Evolutionary conservation across 208 protist genomes (phyloP).

Genomic region (Leishmania lainsoni): DNA sequence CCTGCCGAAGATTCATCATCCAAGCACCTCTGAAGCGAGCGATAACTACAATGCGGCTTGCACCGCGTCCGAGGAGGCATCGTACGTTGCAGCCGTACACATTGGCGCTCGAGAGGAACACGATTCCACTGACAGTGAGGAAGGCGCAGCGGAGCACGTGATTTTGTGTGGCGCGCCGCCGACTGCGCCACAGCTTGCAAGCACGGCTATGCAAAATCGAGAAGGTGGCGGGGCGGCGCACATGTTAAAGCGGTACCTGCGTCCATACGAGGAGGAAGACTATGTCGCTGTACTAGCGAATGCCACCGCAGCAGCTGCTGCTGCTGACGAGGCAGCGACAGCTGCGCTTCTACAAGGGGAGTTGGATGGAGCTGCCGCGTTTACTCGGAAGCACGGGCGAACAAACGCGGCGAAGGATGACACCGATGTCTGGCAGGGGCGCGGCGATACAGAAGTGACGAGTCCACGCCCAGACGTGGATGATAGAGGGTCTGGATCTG

Average conservation of each 20-base stretch:
- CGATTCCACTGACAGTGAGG: neutral
- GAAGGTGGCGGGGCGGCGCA: neutral
- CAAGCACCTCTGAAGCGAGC: neutral
- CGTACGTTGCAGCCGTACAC: neutral
- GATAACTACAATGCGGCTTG: neutral
- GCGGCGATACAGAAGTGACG: neutral
- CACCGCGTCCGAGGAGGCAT: neutral
- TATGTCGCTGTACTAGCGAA: neutral
- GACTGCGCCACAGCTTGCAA: neutral
- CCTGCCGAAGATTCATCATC: neutral
- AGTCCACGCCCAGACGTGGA: neutral
- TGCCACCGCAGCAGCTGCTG: neutral
- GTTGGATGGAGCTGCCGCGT: neutral
- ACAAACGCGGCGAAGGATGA: neutral
- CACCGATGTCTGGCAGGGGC: neutral
- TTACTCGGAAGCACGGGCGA: neutral
- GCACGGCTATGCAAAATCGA: neutral
- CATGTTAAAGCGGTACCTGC: neutral
- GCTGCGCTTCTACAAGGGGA: neutral
- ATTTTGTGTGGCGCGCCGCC: neutral
- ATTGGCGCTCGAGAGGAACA: neutral
- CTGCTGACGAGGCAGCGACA: neutral
- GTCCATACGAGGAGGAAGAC: slow-evolving; percentile 9
- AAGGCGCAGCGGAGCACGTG: neutral
- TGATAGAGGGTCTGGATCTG: neutral